Conservation (phyloP, 345 rosid genomes). For the Nasturtium officinale region DNA sequence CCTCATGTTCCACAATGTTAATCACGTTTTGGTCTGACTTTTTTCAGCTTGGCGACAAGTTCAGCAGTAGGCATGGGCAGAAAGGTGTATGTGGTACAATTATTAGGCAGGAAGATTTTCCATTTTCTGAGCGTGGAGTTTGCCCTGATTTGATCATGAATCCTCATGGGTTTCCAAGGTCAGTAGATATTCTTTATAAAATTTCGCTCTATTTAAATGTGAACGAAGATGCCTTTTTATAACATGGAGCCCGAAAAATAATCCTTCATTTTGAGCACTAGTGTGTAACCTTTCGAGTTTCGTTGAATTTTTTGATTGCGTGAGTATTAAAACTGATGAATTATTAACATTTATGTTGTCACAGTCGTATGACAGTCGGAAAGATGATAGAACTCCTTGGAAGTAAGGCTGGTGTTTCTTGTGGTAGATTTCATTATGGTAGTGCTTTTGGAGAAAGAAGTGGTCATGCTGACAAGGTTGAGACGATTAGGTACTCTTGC, state of each 20-base stretch:
- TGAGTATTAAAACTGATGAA: neutral
- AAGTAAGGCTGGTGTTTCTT: conserved; percentile 89
- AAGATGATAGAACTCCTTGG: conserved; percentile 99
- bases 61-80: conserved; percentile 98
- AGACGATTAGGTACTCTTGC: conserved; percentile 62
- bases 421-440: conserved; percentile 88
- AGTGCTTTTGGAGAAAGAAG: conserved; percentile 97
- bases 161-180: conserved; percentile 99
- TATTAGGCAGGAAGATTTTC: conserved; percentile 92
- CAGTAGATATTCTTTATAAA: conserved; percentile 15
- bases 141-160: conserved; percentile 98
- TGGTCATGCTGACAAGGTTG: conserved; percentile 94
- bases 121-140: conserved; percentile 94
- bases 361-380: conserved; percentile 97
- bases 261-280: neutral
- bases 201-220: conserved; percentile 2
- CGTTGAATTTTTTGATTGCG: conserved; percentile 10
- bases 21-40: conserved; percentile 10
- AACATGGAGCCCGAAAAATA: neutral
- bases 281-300: conserved; percentile 6
- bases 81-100: conserved; percentile 98
- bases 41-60: conserved; percentile 87
- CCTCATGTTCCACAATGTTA: conserved; percentile 17
- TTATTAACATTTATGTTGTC: conserved; percentile 32
- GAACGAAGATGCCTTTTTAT: conserved; percentile 14